A percentile compares a stretch with the other conserved stretches of the same genome.
These are phyloP conservation scores for Corymbia calophylla DNA, from an alignment of 441 rosid genomes.

Conservation along the genomic window DNA sequence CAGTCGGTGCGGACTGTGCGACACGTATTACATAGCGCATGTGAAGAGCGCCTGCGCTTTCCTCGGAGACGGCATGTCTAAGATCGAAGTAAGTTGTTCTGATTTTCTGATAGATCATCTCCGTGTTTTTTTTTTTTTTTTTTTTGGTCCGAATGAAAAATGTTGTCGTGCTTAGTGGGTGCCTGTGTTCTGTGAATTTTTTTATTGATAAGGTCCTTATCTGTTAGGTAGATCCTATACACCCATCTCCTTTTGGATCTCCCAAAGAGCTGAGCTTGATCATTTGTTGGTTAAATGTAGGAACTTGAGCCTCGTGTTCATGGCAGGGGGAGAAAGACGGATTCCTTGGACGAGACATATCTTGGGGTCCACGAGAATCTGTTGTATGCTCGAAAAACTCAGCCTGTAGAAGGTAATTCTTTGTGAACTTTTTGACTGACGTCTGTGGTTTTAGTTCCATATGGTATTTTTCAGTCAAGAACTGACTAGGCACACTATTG, in stretches of 20 bases:
- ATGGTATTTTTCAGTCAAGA: not conserved
- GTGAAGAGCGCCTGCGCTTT: conserved; percentile 93
- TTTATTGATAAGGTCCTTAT: not conserved
- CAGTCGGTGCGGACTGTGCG: conserved; percentile 90
- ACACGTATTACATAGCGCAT: conserved; percentile 89
- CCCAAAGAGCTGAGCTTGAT: not conserved
- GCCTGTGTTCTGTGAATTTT: not conserved
- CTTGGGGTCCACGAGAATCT: conserved; percentile 73
- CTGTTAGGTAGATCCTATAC: not conserved
- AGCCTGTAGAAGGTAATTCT: conserved; percentile 71
- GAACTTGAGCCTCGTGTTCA: conserved; percentile 75
- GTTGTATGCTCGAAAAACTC: conserved; percentile 79
- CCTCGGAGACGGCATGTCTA: conserved; percentile 95
- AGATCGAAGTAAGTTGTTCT: conserved; percentile 53
- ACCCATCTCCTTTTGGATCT: not conserved
- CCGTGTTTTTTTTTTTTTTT: not conserved
- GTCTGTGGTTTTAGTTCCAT: not conserved
- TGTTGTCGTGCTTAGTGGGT: not conserved
- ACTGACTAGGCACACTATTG: not conserved
- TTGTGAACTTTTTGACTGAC: not conserved
- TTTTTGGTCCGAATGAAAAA: not conserved
- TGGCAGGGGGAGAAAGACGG: conserved; percentile 73
- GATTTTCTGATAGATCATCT: not conserved
- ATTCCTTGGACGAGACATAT: conserved; percentile 72
- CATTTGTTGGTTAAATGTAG: conserved; percentile 17